Percentiles rank a stretch among this genome's conserved stretches.
Conservation (phyloP, 352 stramenopile species). For the Globisporangium nunn region DNA sequence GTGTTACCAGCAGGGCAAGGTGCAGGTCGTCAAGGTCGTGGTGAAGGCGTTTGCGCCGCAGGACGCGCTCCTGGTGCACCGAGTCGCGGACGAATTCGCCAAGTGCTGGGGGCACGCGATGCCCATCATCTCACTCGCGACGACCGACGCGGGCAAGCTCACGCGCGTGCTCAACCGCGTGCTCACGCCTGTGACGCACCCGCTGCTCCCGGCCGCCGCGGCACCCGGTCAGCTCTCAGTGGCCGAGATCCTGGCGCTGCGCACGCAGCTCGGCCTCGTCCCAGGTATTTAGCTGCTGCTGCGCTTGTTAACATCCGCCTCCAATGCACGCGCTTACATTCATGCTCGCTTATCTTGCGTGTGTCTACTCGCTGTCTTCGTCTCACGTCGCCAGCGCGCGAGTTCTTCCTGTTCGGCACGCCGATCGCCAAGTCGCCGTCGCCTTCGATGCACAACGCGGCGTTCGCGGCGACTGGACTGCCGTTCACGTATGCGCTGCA, state of each 20-base stretch:
- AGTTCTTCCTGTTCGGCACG: slow-evolving; percentile 94
- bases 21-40: slow-evolving; percentile 91
- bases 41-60: slow-evolving; percentile 70
- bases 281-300: slow-evolving; percentile 58
- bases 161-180: slow-evolving; percentile 92
- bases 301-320: slow-evolving; percentile 5
- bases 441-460: slow-evolving; percentile 95
- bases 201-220: slow-evolving; percentile 88
- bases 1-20: slow-evolving; percentile 55
- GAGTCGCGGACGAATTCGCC: slow-evolving; percentile 47
- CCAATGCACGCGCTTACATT: slow-evolving; percentile 6
- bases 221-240: slow-evolving; percentile 95
- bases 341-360: slow-evolving; percentile 10
- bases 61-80: slow-evolving; percentile 86
- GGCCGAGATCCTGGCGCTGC: slow-evolving; percentile 88
- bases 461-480: slow-evolving; percentile 84
- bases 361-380: slow-evolving; percentile 8
- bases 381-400: slow-evolving; percentile 26
- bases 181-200: slow-evolving; percentile 95
- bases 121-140: slow-evolving; percentile 92
- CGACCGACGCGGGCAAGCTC: slow-evolving; percentile 90
- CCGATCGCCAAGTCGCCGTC: slow-evolving; percentile 96
- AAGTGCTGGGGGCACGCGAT: slow-evolving; percentile 63
- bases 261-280: slow-evolving; percentile 74
- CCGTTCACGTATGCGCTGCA: slow-evolving; percentile 89